These are phyloP conservation scores for Populus ilicifolia DNA, from an alignment of 345 rosid genomes.

Conservation along the genomic window DNA sequence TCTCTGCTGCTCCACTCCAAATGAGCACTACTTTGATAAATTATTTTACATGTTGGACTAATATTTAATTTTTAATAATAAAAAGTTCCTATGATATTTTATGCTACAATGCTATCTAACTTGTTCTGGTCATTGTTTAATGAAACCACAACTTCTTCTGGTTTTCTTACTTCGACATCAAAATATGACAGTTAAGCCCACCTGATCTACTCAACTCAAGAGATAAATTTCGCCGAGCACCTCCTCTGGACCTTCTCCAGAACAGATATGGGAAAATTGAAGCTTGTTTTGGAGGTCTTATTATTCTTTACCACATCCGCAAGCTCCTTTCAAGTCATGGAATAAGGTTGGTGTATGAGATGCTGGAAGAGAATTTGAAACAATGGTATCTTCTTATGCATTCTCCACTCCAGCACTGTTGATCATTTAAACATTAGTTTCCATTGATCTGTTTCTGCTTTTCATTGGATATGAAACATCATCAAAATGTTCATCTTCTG, in stretches of 20 bases:
- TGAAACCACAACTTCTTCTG: neutral
- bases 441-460: neutral
- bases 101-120: neutral
- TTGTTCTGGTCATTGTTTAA: neutral
- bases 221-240: constrained; percentile 85
- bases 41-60: neutral
- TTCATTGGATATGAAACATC: neutral
- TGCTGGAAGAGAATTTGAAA: constrained; percentile 86
- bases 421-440: constrained; percentile 7
- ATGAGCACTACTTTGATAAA: neutral
- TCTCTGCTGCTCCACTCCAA: neutral
- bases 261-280: constrained; percentile 68
- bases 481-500: neutral
- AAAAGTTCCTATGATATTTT: too few species aligned
- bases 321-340: constrained; percentile 96
- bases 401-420: constrained; percentile 5
- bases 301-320: constrained; percentile 81
- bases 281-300: constrained; percentile 70
- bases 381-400: constrained; percentile 58
- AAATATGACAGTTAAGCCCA: constrained; percentile 71
- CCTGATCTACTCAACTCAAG: constrained; percentile 82
- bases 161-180: neutral
- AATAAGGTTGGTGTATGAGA: constrained; percentile 85
- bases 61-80: neutral
- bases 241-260: constrained; percentile 64